A percentile compares a stretch with the other conserved stretches of the same genome.
phyloP scores from a whole-genome alignment of 1,284 basidiomycete genomes.

The Schizophyllum commune region DNA sequence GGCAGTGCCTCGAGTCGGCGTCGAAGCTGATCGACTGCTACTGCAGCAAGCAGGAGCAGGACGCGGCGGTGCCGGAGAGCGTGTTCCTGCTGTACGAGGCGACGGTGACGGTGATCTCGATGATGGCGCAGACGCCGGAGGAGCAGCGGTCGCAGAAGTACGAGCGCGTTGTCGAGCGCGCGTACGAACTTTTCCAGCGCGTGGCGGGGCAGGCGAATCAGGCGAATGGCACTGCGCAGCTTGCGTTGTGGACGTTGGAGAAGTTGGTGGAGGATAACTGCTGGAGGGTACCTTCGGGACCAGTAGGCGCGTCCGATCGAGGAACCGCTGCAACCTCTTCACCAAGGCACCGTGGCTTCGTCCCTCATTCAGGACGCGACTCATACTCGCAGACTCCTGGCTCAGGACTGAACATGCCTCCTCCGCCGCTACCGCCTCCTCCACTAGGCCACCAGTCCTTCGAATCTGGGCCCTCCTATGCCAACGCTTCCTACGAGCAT shows the following conservation, averaged over 20 bases:
- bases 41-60: constrained; percentile 19
- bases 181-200: constrained; percentile 21
- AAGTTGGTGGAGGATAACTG: constrained; percentile 13
- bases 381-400: no score
- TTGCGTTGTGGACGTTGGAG: constrained; percentile 25
- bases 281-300: neutral
- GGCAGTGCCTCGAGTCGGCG: constrained; percentile 21
- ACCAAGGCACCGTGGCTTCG: neutral
- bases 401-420: no score
- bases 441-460: no score
- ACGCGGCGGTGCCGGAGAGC: constrained; percentile 18
- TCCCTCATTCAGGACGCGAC: no score
- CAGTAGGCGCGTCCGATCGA: neutral
- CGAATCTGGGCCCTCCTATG: no score
- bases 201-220: constrained; percentile 21
- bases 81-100: constrained; percentile 32
- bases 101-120: constrained; percentile 29
- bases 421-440: no score
- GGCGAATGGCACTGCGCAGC: constrained; percentile 19
- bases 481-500: no score
- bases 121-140: constrained; percentile 23
- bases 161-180: constrained; percentile 22
- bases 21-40: constrained; percentile 31
- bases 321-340: neutral
- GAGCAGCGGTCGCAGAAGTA: constrained; percentile 22